Conservation (phyloP, 139 green algal genomes). For the Bryopsis sp. region DNA sequence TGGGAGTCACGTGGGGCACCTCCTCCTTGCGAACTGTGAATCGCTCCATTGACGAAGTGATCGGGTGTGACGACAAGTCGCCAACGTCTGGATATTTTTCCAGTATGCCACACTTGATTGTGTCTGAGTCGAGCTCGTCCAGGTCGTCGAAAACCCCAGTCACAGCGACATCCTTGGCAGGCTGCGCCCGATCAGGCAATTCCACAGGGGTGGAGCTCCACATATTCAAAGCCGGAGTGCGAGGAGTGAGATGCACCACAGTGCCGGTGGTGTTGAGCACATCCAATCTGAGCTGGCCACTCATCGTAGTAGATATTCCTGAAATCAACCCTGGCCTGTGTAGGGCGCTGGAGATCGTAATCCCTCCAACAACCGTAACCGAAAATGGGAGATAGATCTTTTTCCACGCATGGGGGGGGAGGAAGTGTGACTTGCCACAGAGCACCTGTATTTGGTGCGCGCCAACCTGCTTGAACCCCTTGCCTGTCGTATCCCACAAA, state of each 20-base stretch:
- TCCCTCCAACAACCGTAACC: not conserved
- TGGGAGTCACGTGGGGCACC: not conserved
- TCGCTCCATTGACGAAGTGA: not conserved
- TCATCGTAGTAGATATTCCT: not conserved
- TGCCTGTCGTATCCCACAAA: too few species aligned
- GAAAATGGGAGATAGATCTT: conserved; percentile 1
- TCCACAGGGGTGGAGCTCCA: too few species aligned
- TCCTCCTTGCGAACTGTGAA: conserved; percentile 2
- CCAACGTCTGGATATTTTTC: not conserved
- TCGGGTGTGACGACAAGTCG: conserved; percentile 1
- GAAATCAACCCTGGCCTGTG: not conserved
- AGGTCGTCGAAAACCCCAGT: too few species aligned
- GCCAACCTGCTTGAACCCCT: too few species aligned
- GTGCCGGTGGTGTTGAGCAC: conserved; percentile 5
- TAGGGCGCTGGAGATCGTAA: not conserved
- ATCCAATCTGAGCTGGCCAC: not conserved
- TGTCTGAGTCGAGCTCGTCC: too few species aligned
- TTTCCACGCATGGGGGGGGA: not conserved
- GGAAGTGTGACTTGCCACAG: conserved; percentile 1
- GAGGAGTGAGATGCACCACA: not conserved
- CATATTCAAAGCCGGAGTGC: too few species aligned
- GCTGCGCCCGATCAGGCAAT: too few species aligned
- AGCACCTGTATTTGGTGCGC: too few species aligned
- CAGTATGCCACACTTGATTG: not conserved
- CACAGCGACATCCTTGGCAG: too few species aligned